Conservation (phyloP, 1,284 basidiomycete genomes). For the Inonotus hispidus region DNA sequence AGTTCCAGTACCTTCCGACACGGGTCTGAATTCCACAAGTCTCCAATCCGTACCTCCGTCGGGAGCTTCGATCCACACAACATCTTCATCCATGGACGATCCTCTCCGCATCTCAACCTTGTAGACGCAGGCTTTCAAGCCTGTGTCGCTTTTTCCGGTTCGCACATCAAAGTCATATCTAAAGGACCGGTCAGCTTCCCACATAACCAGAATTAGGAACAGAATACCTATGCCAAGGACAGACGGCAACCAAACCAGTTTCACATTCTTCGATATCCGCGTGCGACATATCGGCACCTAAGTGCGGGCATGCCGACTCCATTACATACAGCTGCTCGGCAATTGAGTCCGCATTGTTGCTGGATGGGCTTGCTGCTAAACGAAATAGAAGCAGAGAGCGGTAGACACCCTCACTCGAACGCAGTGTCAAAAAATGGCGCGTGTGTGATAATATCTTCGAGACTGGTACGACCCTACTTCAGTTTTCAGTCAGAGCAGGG, state of each 20-base stretch:
- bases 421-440: constrained; percentile 62
- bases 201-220: background rate
- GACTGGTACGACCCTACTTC: constrained; percentile 44
- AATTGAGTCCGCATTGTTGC: constrained; percentile 12
- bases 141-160: constrained; percentile 73
- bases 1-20: constrained; percentile 63
- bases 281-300: constrained; percentile 79
- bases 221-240: constrained; percentile 77
- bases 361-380: constrained; percentile 28
- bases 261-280: constrained; percentile 74
- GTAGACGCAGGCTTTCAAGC: constrained; percentile 77
- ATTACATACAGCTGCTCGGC: constrained; percentile 70
- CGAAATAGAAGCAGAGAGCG: constrained; percentile 72
- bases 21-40: constrained; percentile 70
- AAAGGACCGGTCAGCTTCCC: constrained; percentile 22
- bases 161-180: constrained; percentile 72
- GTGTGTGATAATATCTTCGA: constrained; percentile 53
- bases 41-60: constrained; percentile 55
- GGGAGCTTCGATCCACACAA: constrained; percentile 65
- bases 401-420: constrained; percentile 58
- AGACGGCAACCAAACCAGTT: constrained; percentile 56
- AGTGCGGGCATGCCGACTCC: constrained; percentile 82
- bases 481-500: background rate
- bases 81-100: constrained; percentile 37
- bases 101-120: constrained; percentile 45